Percentiles rank a stretch among this genome's conserved stretches.
Evolutionary conservation across 495 filamentous ascomycete species (phyloP).

Genomic region (Neurospora sp.): DNA sequence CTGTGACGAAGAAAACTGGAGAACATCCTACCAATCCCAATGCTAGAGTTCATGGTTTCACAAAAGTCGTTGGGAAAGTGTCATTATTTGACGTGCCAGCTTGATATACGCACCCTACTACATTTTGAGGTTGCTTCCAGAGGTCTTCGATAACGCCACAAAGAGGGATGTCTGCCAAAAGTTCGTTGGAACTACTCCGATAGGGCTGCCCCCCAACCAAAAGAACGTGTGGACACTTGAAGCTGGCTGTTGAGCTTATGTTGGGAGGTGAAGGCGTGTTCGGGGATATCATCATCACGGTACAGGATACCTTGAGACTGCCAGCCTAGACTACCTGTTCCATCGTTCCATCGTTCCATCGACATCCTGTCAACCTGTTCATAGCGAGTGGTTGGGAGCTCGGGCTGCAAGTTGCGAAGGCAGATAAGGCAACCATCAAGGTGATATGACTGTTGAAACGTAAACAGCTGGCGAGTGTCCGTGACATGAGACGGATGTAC

Average conservation of each 20-base stretch:
- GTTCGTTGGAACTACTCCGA: too few relatives aligned
- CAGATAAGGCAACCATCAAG: neutral
- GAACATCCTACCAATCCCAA: neutral
- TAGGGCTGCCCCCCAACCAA: too few relatives aligned
- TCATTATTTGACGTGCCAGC: neutral
- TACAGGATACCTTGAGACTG: neutral
- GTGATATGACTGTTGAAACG: neutral
- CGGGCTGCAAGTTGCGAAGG: neutral
- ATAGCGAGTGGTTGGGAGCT: neutral
- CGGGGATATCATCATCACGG: too few relatives aligned
- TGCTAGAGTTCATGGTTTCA: neutral
- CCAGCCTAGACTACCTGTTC: neutral
- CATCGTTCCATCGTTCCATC: neutral
- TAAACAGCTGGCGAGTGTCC: neutral
- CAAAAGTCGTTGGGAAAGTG: neutral
- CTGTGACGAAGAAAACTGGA: neutral
- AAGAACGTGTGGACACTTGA: too few relatives aligned
- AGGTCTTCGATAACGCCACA: neutral
- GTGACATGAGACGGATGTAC: neutral
- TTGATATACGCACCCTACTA: neutral
- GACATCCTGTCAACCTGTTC: neutral
- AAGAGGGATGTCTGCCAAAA: neutral
- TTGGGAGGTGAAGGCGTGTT: too few relatives aligned
- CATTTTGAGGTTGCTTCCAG: neutral
- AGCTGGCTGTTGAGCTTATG: too few relatives aligned